Evolutionary conservation across 2,329 filamentous ascomycete species (phyloP), one percentile per base, ranked within the genome.

Genomic region (Penicillium palitans): DNA sequence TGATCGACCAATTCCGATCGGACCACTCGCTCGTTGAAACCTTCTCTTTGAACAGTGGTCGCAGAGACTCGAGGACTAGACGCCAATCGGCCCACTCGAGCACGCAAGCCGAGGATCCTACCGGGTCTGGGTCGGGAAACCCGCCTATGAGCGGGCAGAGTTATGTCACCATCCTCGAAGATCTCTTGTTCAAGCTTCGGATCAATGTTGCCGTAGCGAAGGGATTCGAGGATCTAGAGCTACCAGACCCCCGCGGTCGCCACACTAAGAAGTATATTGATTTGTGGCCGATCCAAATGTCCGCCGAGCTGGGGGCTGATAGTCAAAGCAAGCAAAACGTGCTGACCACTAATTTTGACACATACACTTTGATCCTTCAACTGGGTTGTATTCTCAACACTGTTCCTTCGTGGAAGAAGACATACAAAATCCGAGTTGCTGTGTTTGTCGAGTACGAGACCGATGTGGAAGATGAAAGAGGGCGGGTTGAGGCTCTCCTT

Each of bases 231-330:
- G 77, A 84, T 1, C 78, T 96, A 2, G 89, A 95, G 68, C 84
- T 91, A 0, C 91, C 91, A 0, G 80, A 84, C 21, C 73, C 80
- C 0, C 80, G 85, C 40, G 82, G 81, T 4, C 69, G 72, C 19
- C 85, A 87, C 53, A 79, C 78, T 4, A 93, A 93, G 70, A 90
- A 87, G 68, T 93, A 88, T 68, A 90, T 96, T 61, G 91, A 96
- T 68, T 78, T 96, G 5, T 96, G 91, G 91, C 91, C 91, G 0
- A 95, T 96, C 53, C 92, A 96, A 65, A 96, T 96, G 90, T 93
- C 91, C 6, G 91, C 91, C 1, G 90, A 93, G 67, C 84, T 95
- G 35, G 84, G 86, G 0, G 80, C 88, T 1, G 86, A 88, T 62
- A 83, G 82, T 1, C 84, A 86, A 69, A 87, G 82, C 62, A 83